Conservation (phyloP, 2,329 filamentous ascomycete species). For the Huntiella decipiens region DNA sequence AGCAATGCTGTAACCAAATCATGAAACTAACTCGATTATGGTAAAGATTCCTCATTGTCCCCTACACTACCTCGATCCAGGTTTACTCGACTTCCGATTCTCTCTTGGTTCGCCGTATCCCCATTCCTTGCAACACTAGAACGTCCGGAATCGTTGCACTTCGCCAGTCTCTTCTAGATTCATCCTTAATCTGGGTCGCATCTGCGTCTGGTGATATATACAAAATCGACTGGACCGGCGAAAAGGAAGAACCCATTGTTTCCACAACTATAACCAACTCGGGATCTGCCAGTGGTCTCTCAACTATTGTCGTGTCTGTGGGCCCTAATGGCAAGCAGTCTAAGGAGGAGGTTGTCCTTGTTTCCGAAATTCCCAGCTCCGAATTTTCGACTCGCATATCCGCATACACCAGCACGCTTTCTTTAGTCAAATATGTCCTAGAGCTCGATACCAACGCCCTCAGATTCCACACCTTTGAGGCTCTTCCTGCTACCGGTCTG, state of each 20-base stretch:
- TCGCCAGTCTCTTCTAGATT: slow-evolving; percentile 20
- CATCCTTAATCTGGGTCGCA: slow-evolving; percentile 39
- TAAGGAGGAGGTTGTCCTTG: slow-evolving; percentile 26
- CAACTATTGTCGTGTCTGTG: slow-evolving; percentile 22
- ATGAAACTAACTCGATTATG: not conserved
- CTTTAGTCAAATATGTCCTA: slow-evolving; percentile 8
- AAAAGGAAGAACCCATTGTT: slow-evolving; percentile 6
- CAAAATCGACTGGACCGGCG: slow-evolving; percentile 36
- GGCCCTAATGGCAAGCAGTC: slow-evolving; percentile 14
- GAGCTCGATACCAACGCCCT: slow-evolving; percentile 4
- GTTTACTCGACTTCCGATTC: slow-evolving; percentile 70
- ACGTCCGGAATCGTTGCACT: slow-evolving; percentile 22
- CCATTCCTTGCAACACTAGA: slow-evolving; percentile 22
- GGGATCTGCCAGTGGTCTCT: slow-evolving; percentile 27
- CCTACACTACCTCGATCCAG: slow-evolving; percentile 56
- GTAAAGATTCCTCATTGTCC: slow-evolving; percentile 51
- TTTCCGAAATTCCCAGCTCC: slow-evolving; percentile 20
- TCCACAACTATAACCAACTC: slow-evolving; percentile 17
- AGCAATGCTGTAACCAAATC: not conserved
- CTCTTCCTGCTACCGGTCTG: slow-evolving; percentile 2
- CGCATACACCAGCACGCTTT: slow-evolving; percentile 4
- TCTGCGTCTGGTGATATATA: slow-evolving; percentile 38
- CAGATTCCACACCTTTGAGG: slow-evolving; percentile 8
- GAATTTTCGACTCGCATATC: slow-evolving; percentile 7
- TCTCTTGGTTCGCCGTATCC: slow-evolving; percentile 54